Evolutionary conservation across 305 asterid genomes (phyloP).

Genomic region (Fraxinus greggii): DNA sequence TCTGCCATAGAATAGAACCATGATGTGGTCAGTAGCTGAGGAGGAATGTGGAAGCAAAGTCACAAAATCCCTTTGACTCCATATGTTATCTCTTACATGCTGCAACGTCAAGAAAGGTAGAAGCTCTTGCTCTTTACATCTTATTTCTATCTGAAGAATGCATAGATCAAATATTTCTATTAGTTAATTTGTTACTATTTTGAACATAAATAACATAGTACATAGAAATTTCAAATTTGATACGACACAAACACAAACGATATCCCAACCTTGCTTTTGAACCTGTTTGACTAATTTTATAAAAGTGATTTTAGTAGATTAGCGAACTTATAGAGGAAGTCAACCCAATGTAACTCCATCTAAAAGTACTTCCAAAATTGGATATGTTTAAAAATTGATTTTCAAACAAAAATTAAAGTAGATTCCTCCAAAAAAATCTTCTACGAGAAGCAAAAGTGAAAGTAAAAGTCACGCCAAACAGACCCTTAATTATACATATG

Average conservation of each 20-base stretch:
- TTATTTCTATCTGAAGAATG: constrained; percentile 74
- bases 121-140: constrained; percentile 79
- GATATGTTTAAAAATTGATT: no score
- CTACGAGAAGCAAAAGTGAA: no score
- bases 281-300: no score
- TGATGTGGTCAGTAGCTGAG: constrained; percentile 48
- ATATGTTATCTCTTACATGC: constrained; percentile 78
- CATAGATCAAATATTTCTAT: not conserved
- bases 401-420: no score
- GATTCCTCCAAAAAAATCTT: no score
- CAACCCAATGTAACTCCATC: no score
- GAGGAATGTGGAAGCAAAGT: constrained; percentile 62
- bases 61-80: constrained; percentile 58
- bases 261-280: not conserved
- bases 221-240: not conserved
- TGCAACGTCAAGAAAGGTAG: constrained; percentile 68
- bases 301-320: no score
- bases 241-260: not conserved
- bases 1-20: constrained; percentile 75
- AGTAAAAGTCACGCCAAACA: no score
- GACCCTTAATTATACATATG: not conserved
- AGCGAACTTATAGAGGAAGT: no score
- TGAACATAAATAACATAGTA: not conserved
- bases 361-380: no score
- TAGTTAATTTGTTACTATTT: not conserved